phyloP scores from a whole-genome alignment of 164 flowering plant genomes.

The Macadamia integrifolia region DNA sequence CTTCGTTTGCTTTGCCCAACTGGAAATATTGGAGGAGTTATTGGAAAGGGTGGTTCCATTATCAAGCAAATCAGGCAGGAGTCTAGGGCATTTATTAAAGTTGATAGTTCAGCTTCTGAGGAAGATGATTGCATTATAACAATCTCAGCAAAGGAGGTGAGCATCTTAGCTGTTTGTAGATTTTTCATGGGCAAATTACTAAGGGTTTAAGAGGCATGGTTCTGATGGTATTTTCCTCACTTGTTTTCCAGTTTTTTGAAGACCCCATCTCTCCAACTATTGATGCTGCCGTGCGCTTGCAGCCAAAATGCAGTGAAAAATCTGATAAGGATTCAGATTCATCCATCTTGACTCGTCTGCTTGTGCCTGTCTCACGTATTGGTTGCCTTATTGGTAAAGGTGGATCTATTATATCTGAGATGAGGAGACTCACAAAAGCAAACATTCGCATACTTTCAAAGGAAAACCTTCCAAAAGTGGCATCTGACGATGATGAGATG shows the following conservation, averaged over 20 bases:
- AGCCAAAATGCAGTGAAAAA: slow-evolving; percentile 86
- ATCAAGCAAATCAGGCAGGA: slow-evolving; percentile 94
- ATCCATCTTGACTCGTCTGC: slow-evolving; percentile 69
- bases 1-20: slow-evolving; percentile 74
- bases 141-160: slow-evolving; percentile 79
- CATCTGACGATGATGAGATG: slow-evolving; percentile 90
- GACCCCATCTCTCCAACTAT: slow-evolving; percentile 51
- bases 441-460: slow-evolving; percentile 85
- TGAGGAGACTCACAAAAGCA: slow-evolving; percentile 82
- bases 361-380: slow-evolving; percentile 83
- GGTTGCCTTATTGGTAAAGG: slow-evolving; percentile 98
- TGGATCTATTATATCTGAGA: slow-evolving; percentile 80
- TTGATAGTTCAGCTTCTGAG: slow-evolving; percentile 70
- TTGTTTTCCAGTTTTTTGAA: slow-evolving; percentile 46
- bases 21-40: slow-evolving; percentile 81
- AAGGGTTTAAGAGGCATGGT: neutral
- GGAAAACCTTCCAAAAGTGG: slow-evolving; percentile 87
- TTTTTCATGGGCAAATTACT: neutral
- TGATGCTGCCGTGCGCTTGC: slow-evolving; percentile 87
- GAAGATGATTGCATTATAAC: slow-evolving; percentile 79
- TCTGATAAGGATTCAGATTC: slow-evolving; percentile 73
- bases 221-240: neutral
- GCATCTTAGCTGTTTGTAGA: neutral
- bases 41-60: slow-evolving; percentile 83
- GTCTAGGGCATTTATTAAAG: slow-evolving; percentile 74